Conservation (phyloP, 495 filamentous ascomycete species). For the Trypethelium eluteriae region DNA sequence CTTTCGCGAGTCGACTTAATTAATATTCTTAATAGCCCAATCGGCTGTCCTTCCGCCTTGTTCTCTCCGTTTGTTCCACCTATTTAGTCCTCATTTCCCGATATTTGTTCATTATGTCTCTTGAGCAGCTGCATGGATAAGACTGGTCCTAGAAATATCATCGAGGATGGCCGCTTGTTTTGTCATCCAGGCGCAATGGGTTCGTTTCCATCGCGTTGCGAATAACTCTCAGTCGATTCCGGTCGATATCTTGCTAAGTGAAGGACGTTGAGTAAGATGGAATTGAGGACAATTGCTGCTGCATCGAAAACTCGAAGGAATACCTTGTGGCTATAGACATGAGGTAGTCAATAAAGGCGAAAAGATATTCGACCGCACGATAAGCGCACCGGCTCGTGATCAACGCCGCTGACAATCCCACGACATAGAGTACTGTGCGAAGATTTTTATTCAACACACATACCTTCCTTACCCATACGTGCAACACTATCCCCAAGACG, state of each 20-base stretch:
- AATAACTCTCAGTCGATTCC: constrained; percentile 25
- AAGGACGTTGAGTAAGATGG: constrained; percentile 29
- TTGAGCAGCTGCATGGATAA: no score
- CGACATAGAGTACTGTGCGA: constrained; percentile 43
- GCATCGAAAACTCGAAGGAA: constrained; percentile 39
- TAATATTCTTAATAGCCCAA: no score
- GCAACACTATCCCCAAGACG: constrained; percentile 50
- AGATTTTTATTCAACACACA: constrained; percentile 51
- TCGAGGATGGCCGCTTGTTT: constrained; percentile 27
- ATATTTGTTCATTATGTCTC: no score
- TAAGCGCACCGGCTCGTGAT: constrained; percentile 35
- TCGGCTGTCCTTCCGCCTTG: no score
- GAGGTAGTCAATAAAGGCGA: constrained; percentile 19
- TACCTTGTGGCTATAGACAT: constrained; percentile 30
- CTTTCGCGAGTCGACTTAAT: no score
- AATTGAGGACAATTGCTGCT: constrained; percentile 34
- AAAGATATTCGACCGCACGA: constrained; percentile 32
- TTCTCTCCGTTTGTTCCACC: no score
- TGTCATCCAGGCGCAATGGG: constrained; percentile 32
- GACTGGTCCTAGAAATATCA: constrained; percentile 19
- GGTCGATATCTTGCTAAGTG: constrained; percentile 32
- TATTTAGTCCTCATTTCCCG: no score
- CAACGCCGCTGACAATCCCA: constrained; percentile 29
- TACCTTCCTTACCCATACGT: constrained; percentile 48
- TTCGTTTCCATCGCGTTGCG: constrained; percentile 32